Evolutionary conservation across 2,329 filamentous ascomycete species (phyloP), one percentile per base, ranked within the genome.

Genomic region (Alternaria angustiovoidea): DNA sequence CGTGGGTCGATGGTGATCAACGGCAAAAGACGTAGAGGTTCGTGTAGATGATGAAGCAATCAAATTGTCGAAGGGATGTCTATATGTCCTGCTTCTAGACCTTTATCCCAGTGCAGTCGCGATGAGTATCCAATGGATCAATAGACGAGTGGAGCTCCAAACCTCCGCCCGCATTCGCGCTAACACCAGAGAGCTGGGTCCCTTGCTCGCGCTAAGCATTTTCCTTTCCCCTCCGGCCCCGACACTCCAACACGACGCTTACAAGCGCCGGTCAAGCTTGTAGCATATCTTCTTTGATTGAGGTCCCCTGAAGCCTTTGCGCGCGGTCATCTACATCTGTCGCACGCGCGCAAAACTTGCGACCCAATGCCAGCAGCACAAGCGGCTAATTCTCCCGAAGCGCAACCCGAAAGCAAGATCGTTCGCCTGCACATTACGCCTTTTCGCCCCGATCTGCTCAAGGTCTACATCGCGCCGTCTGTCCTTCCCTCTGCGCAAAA

Each of bases 351-450:
- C 59, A 57, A 59, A 59, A 59, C 55, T 47, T 60, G 63, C 65
- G 62, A 66, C 64, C 68, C 71, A 69, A 78, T 78, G 75, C 74
- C 72, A 64, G 69, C 66, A 57, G 66, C 69, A 70, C 71, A 66
- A 62, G 68, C 73, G 64, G 56, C 70, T 67, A 69, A 57, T 44
- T 38, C 59, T 47, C 57, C 57, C 57, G 51, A 59, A 65, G 64
- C 64, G 57, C 63, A 61, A 54, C 36, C 59, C 61, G 59, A 68
- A 32, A 58, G 65, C 44, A 71, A 63, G 57, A 57, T 71, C 18
- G 75, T 80, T 48, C 87, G 93, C 69, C 86, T 99, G 54, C 93
- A 99, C 80, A 95, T 99, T 70, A 90, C 92, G 16, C 95, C 95
- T 48, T 86, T 99, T 68, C 93, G 89, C 71, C 83, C 90, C 39